Evolutionary conservation across 768 basidiomycete genomes (phyloP), one percentile per base, ranked within the genome.

Genomic region (Phanerochaete carnosa): DNA sequence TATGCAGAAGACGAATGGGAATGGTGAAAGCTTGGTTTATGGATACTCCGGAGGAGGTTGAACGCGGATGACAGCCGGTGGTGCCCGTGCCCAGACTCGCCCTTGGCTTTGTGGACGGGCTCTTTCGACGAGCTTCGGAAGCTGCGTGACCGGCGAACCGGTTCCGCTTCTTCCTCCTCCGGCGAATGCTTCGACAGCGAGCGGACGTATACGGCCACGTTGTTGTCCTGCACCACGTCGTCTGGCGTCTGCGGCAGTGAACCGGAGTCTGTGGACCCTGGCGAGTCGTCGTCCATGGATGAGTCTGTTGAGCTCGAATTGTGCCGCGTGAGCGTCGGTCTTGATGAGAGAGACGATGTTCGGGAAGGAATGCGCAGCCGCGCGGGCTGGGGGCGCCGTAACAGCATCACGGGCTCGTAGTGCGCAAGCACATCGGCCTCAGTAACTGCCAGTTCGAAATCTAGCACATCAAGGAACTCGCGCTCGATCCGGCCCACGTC

Each of bases 401-500:
- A 70, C 62, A 37, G 70, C 65, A 74, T 49, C 66, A 79, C 64
- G 19, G 72, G 49, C 55, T 74, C 73, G 45, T 79, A 76, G 62
- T 79, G 76, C 52, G 72, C 69, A 23, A 90, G 79, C 61, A 91
- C 65, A 65, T 90, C 89, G 37, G 77, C 78, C 66, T 90, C 89
- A 57, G 82, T 74, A 62, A 92, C 74, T 57, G 80, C 77, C 35
- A 92, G 80, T 69, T 91, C 86, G 66, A 88, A 92, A 70, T 90
- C 86, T 61, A 92, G 81, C 39, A 92, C 89, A 63, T 88, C 88
- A 45, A 91, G 82, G 73, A 89, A 90, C 73, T 92, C 90, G 69
- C 90, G 84, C 73, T 92, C 89, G 69, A 91, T 90, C 64, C 89
- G 83, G 47, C 88, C 89, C 30, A 90, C 83, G 66, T 92, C 90